phyloP scores from a whole-genome alignment of 805 yeast species.

The Sugiyamaella qingdaonensis region DNA sequence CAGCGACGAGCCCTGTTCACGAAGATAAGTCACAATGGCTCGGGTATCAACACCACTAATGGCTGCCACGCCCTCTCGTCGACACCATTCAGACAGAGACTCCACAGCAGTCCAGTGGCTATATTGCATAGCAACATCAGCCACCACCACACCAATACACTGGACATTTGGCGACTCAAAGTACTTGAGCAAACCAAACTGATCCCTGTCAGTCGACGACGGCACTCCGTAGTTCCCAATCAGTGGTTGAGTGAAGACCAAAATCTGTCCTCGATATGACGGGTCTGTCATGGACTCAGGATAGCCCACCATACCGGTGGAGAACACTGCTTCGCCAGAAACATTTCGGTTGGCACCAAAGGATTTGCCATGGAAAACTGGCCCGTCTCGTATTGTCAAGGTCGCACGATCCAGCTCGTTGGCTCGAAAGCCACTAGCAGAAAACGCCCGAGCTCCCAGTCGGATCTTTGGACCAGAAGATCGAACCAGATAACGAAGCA shows the following conservation, averaged over 20 bases:
- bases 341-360: constrained; percentile 92
- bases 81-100: constrained; percentile 91
- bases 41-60: constrained; percentile 97
- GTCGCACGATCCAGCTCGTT: constrained; percentile 50
- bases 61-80: constrained; percentile 93
- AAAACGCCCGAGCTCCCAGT: background rate
- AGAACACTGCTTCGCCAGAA: constrained; percentile 96
- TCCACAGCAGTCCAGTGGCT: constrained; percentile 99
- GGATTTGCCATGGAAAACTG: constrained; percentile 86
- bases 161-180: constrained; percentile 90
- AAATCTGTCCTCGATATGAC: constrained; percentile 92
- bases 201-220: constrained; percentile 71
- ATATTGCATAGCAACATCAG: constrained; percentile 90
- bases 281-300: constrained; percentile 99
- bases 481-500: constrained; percentile 6
- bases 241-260: constrained; percentile 94
- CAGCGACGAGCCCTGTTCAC: constrained; percentile 94
- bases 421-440: background rate
- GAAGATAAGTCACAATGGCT: constrained; percentile 82
- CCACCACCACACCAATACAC: constrained; percentile 93
- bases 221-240: constrained; percentile 99
- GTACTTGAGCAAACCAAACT: constrained; percentile 79
- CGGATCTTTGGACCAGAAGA: background rate
- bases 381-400: constrained; percentile 86
- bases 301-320: constrained; percentile 96